Conservation (phyloP, 345 rosid species). For the Jatropha curcas region DNA sequence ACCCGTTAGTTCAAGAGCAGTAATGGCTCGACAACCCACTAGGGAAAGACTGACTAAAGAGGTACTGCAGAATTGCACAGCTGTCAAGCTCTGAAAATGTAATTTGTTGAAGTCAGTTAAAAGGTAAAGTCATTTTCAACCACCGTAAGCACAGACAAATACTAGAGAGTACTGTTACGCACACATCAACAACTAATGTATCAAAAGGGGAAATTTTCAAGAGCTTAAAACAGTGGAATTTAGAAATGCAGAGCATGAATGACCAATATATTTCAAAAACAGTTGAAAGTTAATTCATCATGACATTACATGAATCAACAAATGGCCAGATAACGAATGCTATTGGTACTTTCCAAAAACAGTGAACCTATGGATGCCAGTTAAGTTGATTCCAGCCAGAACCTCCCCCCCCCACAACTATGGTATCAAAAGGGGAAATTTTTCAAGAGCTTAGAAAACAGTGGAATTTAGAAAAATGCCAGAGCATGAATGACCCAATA, state of each 20-base stretch:
- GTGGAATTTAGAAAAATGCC: too few relatives aligned
- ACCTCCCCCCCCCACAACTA: not conserved
- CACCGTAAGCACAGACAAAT: not conserved
- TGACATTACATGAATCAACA: not conserved
- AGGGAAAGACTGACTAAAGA: slow-evolving; percentile 85
- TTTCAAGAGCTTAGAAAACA: too few relatives aligned
- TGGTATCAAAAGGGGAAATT: too few relatives aligned
- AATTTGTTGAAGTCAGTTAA: slow-evolving; percentile 11
- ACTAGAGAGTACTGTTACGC: not conserved
- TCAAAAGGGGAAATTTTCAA: not conserved
- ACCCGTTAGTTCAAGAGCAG: slow-evolving; percentile 72
- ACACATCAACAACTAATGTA: not conserved
- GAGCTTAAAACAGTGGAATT: not conserved
- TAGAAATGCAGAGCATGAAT: not conserved
- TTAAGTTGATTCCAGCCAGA: not conserved
- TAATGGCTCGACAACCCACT: slow-evolving; percentile 84
- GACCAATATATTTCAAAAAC: too few relatives aligned
- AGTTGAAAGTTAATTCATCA: too few relatives aligned
- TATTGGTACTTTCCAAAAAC: not conserved
- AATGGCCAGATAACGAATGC: not conserved
- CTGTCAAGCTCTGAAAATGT: slow-evolving; percentile 70
- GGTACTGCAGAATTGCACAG: slow-evolving; percentile 66
- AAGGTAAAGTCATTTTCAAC: not conserved
- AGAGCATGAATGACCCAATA: too few relatives aligned
- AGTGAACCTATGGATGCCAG: not conserved